Conservation (phyloP, 169 alveolate genomes). For the Plasmodium knowlesi region DNA sequence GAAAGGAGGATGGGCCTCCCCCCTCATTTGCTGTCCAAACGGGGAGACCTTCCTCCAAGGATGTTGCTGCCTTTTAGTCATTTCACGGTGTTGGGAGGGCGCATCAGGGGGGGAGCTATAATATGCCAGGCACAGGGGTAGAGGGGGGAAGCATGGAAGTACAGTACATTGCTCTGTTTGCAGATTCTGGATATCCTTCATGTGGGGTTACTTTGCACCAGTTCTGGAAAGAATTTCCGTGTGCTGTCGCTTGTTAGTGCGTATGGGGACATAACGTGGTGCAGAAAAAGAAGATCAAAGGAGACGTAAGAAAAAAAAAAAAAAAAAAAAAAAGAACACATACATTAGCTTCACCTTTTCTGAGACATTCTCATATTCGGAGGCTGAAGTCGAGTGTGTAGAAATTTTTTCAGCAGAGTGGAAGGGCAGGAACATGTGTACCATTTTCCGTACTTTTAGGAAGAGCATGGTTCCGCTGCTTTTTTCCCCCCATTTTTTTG, state of each 20-base stretch:
- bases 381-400: not conserved
- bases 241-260: not conserved
- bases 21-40: not conserved
- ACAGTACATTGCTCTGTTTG: not conserved
- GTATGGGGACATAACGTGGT: not conserved
- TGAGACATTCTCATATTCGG: not conserved
- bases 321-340: not conserved
- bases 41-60: not conserved
- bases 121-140: not conserved
- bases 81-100: not conserved
- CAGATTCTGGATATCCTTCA: not conserved
- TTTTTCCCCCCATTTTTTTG: not conserved
- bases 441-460: not conserved
- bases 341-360: not conserved
- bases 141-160: not conserved
- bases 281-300: not conserved
- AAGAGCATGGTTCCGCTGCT: not conserved
- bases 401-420: not conserved
- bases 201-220: not conserved
- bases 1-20: not conserved
- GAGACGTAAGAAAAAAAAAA: not conserved
- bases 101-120: not conserved
- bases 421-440: not conserved
- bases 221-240: not conserved
- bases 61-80: not conserved